Conservation (phyloP, 768 basidiomycete genomes). For the Boletus sp. region DNA sequence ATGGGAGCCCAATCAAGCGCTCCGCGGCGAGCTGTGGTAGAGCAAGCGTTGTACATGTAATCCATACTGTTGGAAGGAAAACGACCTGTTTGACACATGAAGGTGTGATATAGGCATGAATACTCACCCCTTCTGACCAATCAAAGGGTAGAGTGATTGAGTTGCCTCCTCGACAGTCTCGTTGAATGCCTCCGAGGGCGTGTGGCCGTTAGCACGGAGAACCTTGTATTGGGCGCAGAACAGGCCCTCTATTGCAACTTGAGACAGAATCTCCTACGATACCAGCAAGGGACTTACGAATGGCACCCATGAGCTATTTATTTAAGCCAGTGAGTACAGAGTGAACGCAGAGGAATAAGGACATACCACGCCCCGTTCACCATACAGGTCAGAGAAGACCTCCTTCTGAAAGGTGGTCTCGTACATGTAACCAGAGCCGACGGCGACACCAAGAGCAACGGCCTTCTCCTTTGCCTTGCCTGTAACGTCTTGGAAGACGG, state of each 20-base stretch:
- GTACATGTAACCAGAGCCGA: slow-evolving; percentile 97
- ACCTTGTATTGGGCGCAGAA: slow-evolving; percentile 99
- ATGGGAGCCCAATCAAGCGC: slow-evolving; percentile 99
- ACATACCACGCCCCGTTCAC: slow-evolving; percentile 98
- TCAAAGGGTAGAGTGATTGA: slow-evolving; percentile 94
- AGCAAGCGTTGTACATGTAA: slow-evolving; percentile 99
- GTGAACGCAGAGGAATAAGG: neutral
- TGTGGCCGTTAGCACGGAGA: slow-evolving; percentile 93
- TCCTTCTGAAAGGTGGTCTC: slow-evolving; percentile 99
- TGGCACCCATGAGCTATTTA: slow-evolving; percentile 92
- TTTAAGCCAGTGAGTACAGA: slow-evolving; percentile 6
- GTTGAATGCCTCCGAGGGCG: slow-evolving; percentile 98
- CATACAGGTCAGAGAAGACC: slow-evolving; percentile 98
- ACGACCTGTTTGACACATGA: neutral
- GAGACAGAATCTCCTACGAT: neutral
- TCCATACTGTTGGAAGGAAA: slow-evolving; percentile 66
- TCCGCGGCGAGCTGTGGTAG: slow-evolving; percentile 97
- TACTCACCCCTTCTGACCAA: slow-evolving; percentile 86
- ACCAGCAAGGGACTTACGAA: slow-evolving; percentile 55
- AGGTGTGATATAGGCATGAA: neutral
- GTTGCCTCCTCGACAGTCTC: slow-evolving; percentile 99
- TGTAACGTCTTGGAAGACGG: slow-evolving; percentile 96
- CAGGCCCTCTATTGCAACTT: slow-evolving; percentile 69
- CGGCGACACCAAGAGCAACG: slow-evolving; percentile 86
- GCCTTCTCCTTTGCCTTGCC: slow-evolving; percentile 98